These are phyloP conservation scores for Acanthamoeba castellanii DNA, from an alignment of 208 protist genomes.

Conservation along the genomic window DNA sequence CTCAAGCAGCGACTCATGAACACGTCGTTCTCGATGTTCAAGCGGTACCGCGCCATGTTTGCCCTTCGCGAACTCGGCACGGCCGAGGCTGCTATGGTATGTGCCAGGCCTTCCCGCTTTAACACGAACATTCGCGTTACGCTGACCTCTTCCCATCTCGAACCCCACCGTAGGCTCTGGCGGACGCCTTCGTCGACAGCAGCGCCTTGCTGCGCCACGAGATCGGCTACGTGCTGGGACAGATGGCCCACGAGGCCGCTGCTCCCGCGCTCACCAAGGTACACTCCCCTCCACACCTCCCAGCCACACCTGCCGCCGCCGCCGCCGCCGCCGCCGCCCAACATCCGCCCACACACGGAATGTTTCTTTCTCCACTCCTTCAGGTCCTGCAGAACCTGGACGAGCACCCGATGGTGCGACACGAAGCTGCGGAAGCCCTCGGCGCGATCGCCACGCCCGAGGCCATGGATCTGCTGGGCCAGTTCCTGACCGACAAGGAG, in stretches of 20 bases:
- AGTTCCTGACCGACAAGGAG: constrained; percentile 54
- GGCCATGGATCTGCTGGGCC: constrained; percentile 2
- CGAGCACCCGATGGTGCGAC: constrained; percentile 97
- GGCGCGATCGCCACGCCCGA: constrained; percentile 94
- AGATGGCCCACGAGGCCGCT: constrained; percentile 93
- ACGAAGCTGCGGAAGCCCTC: constrained; percentile 98
- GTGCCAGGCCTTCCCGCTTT: not conserved
- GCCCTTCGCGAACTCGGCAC: constrained; percentile 84
- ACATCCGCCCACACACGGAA: not conserved
- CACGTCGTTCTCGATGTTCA: constrained; percentile 91
- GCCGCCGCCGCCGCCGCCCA: not conserved
- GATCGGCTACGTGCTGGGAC: constrained; percentile 97
- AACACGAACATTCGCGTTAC: not conserved
- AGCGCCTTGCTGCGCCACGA: constrained; percentile 97
- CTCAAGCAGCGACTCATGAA: constrained; percentile 86
- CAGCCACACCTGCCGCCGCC: not conserved
- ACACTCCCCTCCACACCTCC: not conserved
- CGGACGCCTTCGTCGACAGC: constrained; percentile 92
- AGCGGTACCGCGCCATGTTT: constrained; percentile 98
- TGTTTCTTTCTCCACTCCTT: not conserved
- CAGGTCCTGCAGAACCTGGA: constrained; percentile 89
- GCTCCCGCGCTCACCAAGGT: constrained; percentile 57
- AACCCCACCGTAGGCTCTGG: constrained; percentile 85
- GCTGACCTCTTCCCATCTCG: not conserved
- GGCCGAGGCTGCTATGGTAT: constrained; percentile 41